Base-by-base conservation (phyloP, 1,139 yeast genomes). In the Hansenula lynferdii region DNA sequence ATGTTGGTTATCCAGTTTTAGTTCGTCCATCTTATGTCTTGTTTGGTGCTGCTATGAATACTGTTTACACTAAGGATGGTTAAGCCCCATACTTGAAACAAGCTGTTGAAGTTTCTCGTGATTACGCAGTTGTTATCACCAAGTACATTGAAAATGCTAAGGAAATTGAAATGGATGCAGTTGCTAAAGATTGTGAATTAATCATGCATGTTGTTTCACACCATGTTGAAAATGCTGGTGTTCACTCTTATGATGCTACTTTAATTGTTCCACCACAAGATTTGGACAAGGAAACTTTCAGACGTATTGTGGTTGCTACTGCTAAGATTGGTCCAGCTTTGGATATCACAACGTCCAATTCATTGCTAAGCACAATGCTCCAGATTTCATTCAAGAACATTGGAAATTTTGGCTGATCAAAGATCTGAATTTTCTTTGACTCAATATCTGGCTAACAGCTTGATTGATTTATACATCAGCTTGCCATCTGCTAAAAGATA, bases 11-110 rank as follows among this genome's bases (percentile, higher is more conserved):
- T 67, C 98, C 98, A 40, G 98, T 92, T 32, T 74, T 92, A 54
- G 98, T 92, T 40, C 87, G 98, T 71, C 98, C 98, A 31, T 90
- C 97, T 32, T 92, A 92, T 58, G 98, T 92, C 27, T 73, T 92
- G 51, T 89, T 97, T 39, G 98, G 98, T 70, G 98, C 98, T 54
- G 98, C 98, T 44, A 92, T 92, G 98, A 89, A 87, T 67, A 89
- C 96, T 27, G 96, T 90, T 42, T 87, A 87, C 68, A 82, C 95
- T 31, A 78, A 78, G 60, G 92, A 83, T 52, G 97, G 92, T 61
- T 75, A 92, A 59, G 95, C 85, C 35, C 77, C 85, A 32, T 87
- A 89, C 65, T 74, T 92, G 62, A 77, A 85, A 48, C 96, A 90
- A 62, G 98, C 98, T 40, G 96, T 86, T 42, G 96, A 89, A 53